Base-by-base conservation (phyloP, 805 yeast genomes). In the Barnettozyma salicaria region DNA sequence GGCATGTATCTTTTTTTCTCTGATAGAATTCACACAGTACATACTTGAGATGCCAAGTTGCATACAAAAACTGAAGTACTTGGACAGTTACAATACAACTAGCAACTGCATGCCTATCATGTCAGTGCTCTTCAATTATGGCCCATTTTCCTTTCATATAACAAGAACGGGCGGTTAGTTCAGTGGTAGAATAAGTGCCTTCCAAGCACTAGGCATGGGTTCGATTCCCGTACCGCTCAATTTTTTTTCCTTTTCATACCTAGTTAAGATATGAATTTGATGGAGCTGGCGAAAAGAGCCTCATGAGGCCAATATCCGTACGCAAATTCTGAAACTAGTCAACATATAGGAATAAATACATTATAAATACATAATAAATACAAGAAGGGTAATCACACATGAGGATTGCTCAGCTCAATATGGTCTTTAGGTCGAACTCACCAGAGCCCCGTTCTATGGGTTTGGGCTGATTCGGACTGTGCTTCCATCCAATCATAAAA, bases 161-260 rank as follows among this genome's bases (percentile, higher is more conserved):
- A 32, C 12, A 18, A 12, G 17, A n/a, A 16, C 30, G 85, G 85
- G 78, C 76, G 80, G 78, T 78, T 79, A 78, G 87, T 79, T 84
- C 78, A 80, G 81, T 78, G 87, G 87, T 76, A 80, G 78, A 83
- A 80, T 80, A 71, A 75, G 76, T 75, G 85, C 87, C 86, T 80
- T 80, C 87, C 87, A 80, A 80, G 87, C 85, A 76, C 78, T 78
- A 70, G 86, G 76, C 85, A 76, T 68, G 87, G 86, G 87, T 80
- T 80, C 87, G 86, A 80, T 78, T 80, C 87, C 83, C 87, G 81
- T 77, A 78, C 79, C 80, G 77, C 78, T 79, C 86, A 77, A 22
- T 25, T 23, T 8, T 23, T 36, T 36, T 35, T 59, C 61, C 58
- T 53, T 45, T 32, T 28, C 23, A 10, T n/a, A n/a, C n/a, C n/a